Evolutionary conservation across 1,139 yeast species (phyloP).

Genomic region (Zygotorulaspora mrakii): DNA sequence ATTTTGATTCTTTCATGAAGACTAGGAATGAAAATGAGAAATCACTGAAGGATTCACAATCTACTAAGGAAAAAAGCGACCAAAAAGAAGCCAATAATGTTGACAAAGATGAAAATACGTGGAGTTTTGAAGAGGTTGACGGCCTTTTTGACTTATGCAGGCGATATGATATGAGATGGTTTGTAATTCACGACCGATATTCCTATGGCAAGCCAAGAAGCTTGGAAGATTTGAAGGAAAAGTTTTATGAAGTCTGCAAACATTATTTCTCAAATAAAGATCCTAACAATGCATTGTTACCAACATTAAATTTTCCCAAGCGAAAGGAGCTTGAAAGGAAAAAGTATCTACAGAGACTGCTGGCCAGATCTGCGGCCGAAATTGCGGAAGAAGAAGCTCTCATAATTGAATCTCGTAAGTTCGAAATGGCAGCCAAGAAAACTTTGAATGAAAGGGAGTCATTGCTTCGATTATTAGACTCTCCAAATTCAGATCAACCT

Average conservation of each 20-base stretch:
- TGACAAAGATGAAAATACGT: constrained; percentile 34
- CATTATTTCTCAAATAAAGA: constrained; percentile 32
- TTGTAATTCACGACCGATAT: constrained; percentile 75
- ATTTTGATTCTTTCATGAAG: constrained; percentile 52
- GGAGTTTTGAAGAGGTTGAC: constrained; percentile 78
- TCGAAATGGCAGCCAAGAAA: constrained; percentile 89
- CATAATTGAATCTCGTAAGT: constrained; percentile 86
- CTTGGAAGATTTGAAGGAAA: constrained; percentile 77
- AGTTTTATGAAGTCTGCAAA: constrained; percentile 64
- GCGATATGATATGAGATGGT: constrained; percentile 83
- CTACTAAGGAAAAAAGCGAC: constrained; percentile 14
- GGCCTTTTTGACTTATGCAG: constrained; percentile 70
- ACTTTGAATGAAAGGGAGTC: constrained; percentile 82
- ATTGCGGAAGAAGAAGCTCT: constrained; percentile 96
- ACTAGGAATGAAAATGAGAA: constrained; percentile 20
- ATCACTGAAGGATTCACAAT: constrained; percentile 34
- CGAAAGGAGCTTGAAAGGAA: constrained; percentile 74
- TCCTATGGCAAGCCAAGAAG: constrained; percentile 37
- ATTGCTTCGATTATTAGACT: constrained; percentile 71
- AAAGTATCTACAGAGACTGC: constrained; percentile 67
- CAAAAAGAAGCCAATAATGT: constrained; percentile 5
- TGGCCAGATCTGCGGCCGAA: constrained; percentile 89
- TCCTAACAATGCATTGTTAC: constrained; percentile 43
- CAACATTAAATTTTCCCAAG: constrained; percentile 53
- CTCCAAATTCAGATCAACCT: constrained; percentile 67